Percentiles rank a stretch among this genome's conserved stretches.
phyloP scores from a whole-genome alignment of 805 yeast species.

The Metschnikowia similis region DNA sequence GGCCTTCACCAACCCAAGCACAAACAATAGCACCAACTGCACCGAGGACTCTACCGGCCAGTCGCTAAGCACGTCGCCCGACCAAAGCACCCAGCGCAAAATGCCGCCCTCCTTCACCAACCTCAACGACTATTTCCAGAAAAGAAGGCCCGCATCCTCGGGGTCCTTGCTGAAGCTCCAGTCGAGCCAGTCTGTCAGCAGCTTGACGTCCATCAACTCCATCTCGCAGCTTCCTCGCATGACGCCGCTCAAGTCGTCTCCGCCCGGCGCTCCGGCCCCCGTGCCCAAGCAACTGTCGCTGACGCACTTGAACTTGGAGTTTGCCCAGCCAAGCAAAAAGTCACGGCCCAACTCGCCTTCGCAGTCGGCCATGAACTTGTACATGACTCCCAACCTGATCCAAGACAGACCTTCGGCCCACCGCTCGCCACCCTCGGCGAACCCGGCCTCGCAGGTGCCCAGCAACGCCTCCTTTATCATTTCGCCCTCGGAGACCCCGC shows the following conservation, averaged over 20 bases:
- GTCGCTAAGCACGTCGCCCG: conserved; percentile 36
- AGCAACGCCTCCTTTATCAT: conserved; percentile 22
- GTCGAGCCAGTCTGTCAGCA: conserved; percentile 17
- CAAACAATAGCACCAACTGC: conserved; percentile 12
- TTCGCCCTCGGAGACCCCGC: conserved; percentile 44
- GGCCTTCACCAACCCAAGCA: conserved; percentile 22
- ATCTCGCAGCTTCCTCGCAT: conserved; percentile 28
- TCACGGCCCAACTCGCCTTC: conserved; percentile 48
- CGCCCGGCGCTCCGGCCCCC: conserved; percentile 4
- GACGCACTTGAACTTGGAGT: conserved; percentile 35
- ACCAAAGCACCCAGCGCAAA: conserved; percentile 12
- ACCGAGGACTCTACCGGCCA: conserved; percentile 25
- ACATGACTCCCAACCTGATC: conserved; percentile 5
- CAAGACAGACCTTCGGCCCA: neutral
- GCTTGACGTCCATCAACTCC: conserved; percentile 14
- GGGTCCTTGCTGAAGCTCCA: conserved; percentile 22
- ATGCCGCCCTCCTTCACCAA: conserved; percentile 26
- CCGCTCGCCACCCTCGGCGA: conserved; percentile 1
- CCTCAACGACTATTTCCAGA: conserved; percentile 32
- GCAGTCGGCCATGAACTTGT: conserved; percentile 10
- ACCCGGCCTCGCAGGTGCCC: conserved; percentile 5
- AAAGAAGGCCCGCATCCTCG: conserved; percentile 17
- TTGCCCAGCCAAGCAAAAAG: conserved; percentile 33
- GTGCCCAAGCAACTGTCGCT: conserved; percentile 26
- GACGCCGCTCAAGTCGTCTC: conserved; percentile 40